Conservation (phyloP, 116 monocot species). For the Posidonia oceanica region DNA sequence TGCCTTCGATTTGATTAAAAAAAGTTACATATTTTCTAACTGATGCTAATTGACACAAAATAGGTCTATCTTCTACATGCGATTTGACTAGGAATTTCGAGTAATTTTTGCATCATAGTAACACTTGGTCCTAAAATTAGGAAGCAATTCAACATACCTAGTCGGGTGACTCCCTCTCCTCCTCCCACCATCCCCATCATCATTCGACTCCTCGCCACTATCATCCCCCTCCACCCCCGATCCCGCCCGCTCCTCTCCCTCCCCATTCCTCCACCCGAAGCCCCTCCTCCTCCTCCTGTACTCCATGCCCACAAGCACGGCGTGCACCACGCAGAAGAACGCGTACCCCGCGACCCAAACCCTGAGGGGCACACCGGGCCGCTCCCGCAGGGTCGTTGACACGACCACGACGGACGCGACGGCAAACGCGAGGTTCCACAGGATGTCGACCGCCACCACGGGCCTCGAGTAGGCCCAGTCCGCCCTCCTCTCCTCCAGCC, state of each 20-base stretch:
- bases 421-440: constrained; percentile 81
- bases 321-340: constrained; percentile 70
- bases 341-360: constrained; percentile 77
- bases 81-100: no score
- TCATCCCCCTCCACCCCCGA: constrained; percentile 21
- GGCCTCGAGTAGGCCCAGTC: constrained; percentile 84
- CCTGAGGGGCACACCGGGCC: constrained; percentile 51
- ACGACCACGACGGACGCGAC: constrained; percentile 37
- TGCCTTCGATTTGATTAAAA: no score
- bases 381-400: constrained; percentile 30
- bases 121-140: no score
- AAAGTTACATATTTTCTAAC: no score
- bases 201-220: constrained; percentile 22
- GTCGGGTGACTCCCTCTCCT: background rate
- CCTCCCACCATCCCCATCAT: constrained; percentile 1
- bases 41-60: no score
- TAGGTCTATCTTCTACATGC: no score
- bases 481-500: constrained; percentile 65
- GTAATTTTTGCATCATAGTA: no score
- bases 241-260: constrained; percentile 9
- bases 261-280: background rate
- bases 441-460: constrained; percentile 73
- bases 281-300: constrained; percentile 41
- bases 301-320: constrained; percentile 51
- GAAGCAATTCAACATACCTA: background rate